Base-by-base conservation (phyloP, 192 early-diverging fungal genomes). In the Geranomyces variabilis region DNA sequence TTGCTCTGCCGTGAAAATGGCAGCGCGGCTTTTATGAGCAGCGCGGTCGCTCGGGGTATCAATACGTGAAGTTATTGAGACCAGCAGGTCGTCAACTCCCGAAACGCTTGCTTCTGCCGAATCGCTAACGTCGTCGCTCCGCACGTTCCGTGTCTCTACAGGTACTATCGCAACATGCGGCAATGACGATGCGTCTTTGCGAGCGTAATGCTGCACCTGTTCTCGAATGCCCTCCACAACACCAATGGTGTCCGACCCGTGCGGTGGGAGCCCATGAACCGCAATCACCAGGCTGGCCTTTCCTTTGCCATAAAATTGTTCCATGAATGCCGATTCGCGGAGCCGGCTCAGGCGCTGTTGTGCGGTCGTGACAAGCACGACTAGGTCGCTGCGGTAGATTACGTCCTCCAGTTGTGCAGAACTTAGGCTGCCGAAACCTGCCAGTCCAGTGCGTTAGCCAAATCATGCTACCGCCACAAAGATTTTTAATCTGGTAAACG, bases 251-350 rank as follows among this genome's bases (percentile, higher is more conserved):
- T 53, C 56, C 19, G 21, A 19, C 0, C 46, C 56, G 9, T 56
- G n/a, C 10, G n/a, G 26, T 15, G 26, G 61, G 14, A 53, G 12
- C 12, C 66, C 56, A 34, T 81, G 72, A 2, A 74, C 74, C 12
- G 75, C 77, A 26, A 81, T 65, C 8, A 79, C 34, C 30, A 81
- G 17, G 63, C 71, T 80, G 0, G 63, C n/a, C 49, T 73, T 76
- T 21, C 75, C 74, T 14, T 67, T n/a, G 9, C 36, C 57, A 22
- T 26, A 64, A 59, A 76, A 76, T 13, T 57, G 22, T 33, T 74
- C 43, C 24, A 79, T 10, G 66, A 79, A 77, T 6, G 34, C 44
- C 0, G 41, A 19, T 34, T 82, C 80, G 10, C 34, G 13, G n/a
- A 63, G 24, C 26, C 67, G 41, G 3, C 53, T 61, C 4, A 82